Conservation (phyloP, 495 filamentous ascomycete species). For the Hyaloscypha finlandica region DNA sequence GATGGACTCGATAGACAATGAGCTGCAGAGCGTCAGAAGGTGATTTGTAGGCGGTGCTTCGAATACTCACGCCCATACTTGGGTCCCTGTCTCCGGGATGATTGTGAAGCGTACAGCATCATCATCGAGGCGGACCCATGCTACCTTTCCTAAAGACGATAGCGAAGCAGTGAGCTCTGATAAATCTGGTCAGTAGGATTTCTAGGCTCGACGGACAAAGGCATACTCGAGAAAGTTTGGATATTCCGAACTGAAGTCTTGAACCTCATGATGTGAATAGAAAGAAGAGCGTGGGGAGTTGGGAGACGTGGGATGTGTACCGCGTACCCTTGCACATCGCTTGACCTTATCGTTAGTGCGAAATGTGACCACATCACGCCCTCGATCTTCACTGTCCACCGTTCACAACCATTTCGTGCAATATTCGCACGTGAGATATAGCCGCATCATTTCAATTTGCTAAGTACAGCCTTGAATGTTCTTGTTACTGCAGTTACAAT, state of each 20-base stretch:
- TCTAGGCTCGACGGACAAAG: not conserved
- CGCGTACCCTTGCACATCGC: not conserved
- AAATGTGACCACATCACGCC: not conserved
- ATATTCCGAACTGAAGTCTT: slow-evolving; percentile 78
- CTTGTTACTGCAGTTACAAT: too few species aligned
- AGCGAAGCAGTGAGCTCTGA: slow-evolving; percentile 84
- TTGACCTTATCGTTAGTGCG: not conserved
- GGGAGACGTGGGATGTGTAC: slow-evolving; percentile 26
- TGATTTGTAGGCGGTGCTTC: not conserved
- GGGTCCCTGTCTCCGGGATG: slow-evolving; percentile 87
- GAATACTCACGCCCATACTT: slow-evolving; percentile 89
- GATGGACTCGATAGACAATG: slow-evolving; percentile 70
- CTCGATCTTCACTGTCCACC: not conserved
- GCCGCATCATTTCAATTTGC: too few species aligned
- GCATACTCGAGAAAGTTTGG: slow-evolving; percentile 78
- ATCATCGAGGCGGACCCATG: slow-evolving; percentile 88
- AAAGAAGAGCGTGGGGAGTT: not conserved
- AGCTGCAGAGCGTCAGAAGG: slow-evolving; percentile 34
- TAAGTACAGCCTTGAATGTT: too few species aligned
- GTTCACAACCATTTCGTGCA: not conserved
- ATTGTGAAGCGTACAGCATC: slow-evolving; percentile 90
- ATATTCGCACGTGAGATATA: too few species aligned
- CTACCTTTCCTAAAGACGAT: slow-evolving; percentile 83
- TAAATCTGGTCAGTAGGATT: slow-evolving; percentile 8
- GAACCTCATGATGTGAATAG: slow-evolving; percentile 67